These are phyloP conservation scores for Climacium dendroides DNA, from an alignment of 225 moss, liverwort and hornwort species.

Conservation along the genomic window DNA sequence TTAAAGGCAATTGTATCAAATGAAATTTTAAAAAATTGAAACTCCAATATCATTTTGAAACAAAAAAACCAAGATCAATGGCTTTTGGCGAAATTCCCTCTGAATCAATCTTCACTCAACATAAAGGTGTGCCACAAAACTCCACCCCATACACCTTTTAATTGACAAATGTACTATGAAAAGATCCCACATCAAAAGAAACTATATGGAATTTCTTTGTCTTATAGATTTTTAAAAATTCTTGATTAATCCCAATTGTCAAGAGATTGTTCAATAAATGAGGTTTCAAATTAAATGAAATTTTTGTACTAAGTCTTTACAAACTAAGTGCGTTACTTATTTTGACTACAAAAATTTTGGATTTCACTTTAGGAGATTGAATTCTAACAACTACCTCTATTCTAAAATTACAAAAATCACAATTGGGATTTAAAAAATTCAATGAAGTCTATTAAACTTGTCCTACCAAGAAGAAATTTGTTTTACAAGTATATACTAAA, in stretches of 20 bases:
- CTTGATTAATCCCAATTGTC: not conserved
- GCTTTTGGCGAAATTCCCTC: accelerated
- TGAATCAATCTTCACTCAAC: not conserved
- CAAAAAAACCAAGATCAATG: accelerated
- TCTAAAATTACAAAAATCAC: not conserved
- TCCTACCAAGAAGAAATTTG: accelerated
- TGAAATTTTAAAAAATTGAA: no score
- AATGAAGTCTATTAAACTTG: no score
- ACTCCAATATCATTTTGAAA: not conserved
- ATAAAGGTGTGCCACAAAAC: no score
- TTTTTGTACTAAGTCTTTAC: not conserved
- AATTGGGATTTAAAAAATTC: not conserved
- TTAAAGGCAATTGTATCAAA: not conserved
- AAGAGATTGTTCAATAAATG: no score
- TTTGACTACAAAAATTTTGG: accelerated
- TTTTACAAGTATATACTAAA: accelerated
- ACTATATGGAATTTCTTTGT: not conserved
- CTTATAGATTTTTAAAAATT: accelerated
- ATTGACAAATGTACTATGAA: no score
- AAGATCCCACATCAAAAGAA: accelerated
- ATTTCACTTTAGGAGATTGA: not conserved
- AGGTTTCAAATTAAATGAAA: not conserved
- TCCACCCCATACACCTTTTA: not conserved
- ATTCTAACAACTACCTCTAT: accelerated
- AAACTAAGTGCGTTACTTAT: not conserved